Conservation (phyloP, 2,329 filamentous ascomycete species). For the Phyllosticta citribraziliensis region DNA sequence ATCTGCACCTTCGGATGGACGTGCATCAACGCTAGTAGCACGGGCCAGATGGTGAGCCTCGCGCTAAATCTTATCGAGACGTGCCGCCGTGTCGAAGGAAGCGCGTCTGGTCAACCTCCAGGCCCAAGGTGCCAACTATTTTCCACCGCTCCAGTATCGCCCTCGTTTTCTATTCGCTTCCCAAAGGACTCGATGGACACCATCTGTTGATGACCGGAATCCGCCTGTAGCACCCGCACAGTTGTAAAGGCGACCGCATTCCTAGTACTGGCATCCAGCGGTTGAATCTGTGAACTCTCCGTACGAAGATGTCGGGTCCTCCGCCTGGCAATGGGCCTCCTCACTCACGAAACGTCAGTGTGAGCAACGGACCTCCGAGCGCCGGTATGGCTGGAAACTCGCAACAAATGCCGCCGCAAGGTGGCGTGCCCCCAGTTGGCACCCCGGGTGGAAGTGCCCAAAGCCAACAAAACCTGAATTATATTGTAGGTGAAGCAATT, state of each 20-base stretch:
- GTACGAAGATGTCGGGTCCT: slow-evolving; percentile 24
- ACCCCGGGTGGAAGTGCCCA: slow-evolving; percentile 40
- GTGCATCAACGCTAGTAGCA: background rate
- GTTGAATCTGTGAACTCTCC: background rate
- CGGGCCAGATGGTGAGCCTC: slow-evolving; percentile 2
- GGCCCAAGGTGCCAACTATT: background rate
- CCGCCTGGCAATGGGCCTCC: slow-evolving; percentile 24
- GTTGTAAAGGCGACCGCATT: slow-evolving; percentile 14
- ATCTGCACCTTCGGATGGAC: background rate
- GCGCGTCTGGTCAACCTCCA: background rate
- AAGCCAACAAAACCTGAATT: slow-evolving; percentile 85
- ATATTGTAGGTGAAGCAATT: slow-evolving; percentile 62
- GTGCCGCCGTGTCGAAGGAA: slow-evolving; percentile 7
- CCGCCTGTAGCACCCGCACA: background rate
- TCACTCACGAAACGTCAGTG: slow-evolving; percentile 27
- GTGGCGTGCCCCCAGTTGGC: slow-evolving; percentile 37
- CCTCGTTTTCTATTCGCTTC: background rate
- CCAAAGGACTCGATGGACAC: background rate
- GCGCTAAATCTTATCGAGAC: slow-evolving; percentile 8
- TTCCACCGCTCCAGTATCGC: background rate
- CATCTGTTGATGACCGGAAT: background rate
- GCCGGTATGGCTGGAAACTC: slow-evolving; percentile 27
- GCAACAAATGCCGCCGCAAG: slow-evolving; percentile 39
- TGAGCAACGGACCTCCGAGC: slow-evolving; percentile 33
- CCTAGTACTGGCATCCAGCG: background rate